These are phyloP conservation scores for Yamadazyma olivae DNA, from an alignment of 805 yeast species.

Conservation along the genomic window DNA sequence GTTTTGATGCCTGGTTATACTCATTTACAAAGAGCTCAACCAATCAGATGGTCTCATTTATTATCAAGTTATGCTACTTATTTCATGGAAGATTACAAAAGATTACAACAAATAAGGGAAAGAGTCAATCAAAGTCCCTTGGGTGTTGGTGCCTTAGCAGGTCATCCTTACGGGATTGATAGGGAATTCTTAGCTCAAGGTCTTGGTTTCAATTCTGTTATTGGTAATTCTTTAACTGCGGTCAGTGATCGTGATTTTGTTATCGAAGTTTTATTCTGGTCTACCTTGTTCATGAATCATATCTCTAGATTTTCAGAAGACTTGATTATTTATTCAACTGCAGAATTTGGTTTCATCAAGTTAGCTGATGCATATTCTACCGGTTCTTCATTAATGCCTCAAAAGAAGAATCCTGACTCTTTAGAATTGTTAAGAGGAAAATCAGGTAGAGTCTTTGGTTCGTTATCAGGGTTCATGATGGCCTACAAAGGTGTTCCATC, in stretches of 20 bases:
- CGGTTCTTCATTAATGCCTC: slow-evolving; percentile 98
- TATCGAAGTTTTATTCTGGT: slow-evolving; percentile 94
- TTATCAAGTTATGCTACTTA: slow-evolving; percentile 91
- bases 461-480: slow-evolving; percentile 94
- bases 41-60: slow-evolving; percentile 99
- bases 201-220: slow-evolving; percentile 77
- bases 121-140: slow-evolving; percentile 88
- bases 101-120: slow-evolving; percentile 74
- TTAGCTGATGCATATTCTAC: slow-evolving; percentile 98
- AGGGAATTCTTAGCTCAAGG: slow-evolving; percentile 82
- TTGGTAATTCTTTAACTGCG: slow-evolving; percentile 95
- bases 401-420: slow-evolving; percentile 97
- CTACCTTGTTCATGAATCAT: slow-evolving; percentile 91
- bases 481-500: slow-evolving; percentile 96
- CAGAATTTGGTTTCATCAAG: slow-evolving; percentile 92
- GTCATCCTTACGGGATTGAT: slow-evolving; percentile 99
- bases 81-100: slow-evolving; percentile 83
- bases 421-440: slow-evolving; percentile 94
- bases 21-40: slow-evolving; percentile 97
- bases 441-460: slow-evolving; percentile 95
- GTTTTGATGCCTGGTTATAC: slow-evolving; percentile 99
- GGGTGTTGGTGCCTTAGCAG: slow-evolving; percentile 98
- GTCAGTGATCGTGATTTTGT: slow-evolving; percentile 98
- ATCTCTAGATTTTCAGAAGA: slow-evolving; percentile 93
- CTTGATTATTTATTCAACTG: slow-evolving; percentile 91